Evolutionary conservation across 768 basidiomycete species (phyloP).

Genomic region (Steccherinum ochraceum): DNA sequence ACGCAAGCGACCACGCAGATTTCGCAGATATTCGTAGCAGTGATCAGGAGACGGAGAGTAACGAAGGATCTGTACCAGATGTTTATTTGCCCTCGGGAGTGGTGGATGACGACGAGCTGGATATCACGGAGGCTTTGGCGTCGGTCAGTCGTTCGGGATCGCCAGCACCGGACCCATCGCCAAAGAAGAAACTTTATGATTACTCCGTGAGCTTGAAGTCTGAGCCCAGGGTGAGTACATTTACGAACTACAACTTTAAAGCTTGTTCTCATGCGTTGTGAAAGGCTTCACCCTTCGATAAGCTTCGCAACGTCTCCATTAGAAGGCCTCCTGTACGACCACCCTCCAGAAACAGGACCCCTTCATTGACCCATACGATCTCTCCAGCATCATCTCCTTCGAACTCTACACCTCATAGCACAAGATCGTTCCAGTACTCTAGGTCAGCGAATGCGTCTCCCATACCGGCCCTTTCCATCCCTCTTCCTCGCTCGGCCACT

Average conservation of each 20-base stretch:
- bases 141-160: slow-evolving; percentile 23
- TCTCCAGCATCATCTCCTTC: slow-evolving; percentile 22
- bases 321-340: slow-evolving; percentile 16
- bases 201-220: slow-evolving; percentile 27
- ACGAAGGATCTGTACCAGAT: slow-evolving; percentile 18
- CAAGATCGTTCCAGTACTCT: slow-evolving; percentile 34
- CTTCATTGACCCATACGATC: slow-evolving; percentile 26
- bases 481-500: slow-evolving; percentile 30
- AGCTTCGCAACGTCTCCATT: slow-evolving; percentile 21
- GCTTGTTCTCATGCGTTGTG: background rate
- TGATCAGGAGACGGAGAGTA: slow-evolving; percentile 17
- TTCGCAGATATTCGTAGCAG: slow-evolving; percentile 19
- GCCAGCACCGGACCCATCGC: slow-evolving; percentile 12
- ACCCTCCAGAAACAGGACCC: slow-evolving; percentile 25
- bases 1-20: slow-evolving; percentile 7
- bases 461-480: slow-evolving; percentile 36
- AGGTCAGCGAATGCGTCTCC: slow-evolving; percentile 34
- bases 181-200: slow-evolving; percentile 24
- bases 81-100: slow-evolving; percentile 14
- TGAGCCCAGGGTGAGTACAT: slow-evolving; percentile 23
- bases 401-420: slow-evolving; percentile 36
- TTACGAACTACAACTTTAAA: too few species aligned
- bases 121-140: slow-evolving; percentile 23
- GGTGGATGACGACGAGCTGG: slow-evolving; percentile 17
- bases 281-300: slow-evolving; percentile 23